A percentile compares a stretch with the other conserved stretches of the same genome.
Evolutionary conservation across 1,284 basidiomycete species (phyloP).

Genomic region (Moesziomyces globuligerus): DNA sequence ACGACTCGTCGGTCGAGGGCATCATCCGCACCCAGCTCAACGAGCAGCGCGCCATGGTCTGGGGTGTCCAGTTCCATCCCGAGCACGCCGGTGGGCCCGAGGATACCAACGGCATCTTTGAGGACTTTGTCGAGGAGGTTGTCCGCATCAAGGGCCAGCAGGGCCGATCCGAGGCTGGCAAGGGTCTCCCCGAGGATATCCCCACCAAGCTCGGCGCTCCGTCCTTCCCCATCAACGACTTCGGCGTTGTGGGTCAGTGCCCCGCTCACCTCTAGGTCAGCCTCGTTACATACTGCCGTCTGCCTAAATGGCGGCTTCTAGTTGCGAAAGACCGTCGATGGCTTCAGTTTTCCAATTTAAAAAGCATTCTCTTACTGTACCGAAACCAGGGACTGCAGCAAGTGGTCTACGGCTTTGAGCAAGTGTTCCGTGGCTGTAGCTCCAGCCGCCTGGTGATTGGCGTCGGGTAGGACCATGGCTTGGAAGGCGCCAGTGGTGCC

Average conservation of each 20-base stretch:
- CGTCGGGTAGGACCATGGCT: constrained; percentile 38
- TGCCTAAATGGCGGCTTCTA: no score
- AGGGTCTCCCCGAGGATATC: constrained; percentile 29
- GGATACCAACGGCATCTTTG: constrained; percentile 65
- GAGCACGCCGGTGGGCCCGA: constrained; percentile 66
- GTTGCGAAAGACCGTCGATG: no score
- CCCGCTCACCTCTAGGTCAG: constrained; percentile 27
- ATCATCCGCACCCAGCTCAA: constrained; percentile 55
- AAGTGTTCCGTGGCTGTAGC: constrained; percentile 35
- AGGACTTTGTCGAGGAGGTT: constrained; percentile 64
- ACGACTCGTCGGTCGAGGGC: constrained; percentile 65
- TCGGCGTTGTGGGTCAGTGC: constrained; percentile 35
- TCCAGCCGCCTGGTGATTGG: constrained; percentile 56
- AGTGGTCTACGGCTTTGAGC: constrained; percentile 26
- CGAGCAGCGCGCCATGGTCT: constrained; percentile 53
- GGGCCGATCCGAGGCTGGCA: constrained; percentile 24
- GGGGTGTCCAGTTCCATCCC: constrained; percentile 67
- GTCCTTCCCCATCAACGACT: constrained; percentile 37
- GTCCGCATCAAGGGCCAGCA: constrained; percentile 53
- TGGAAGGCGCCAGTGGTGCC: constrained; percentile 17
- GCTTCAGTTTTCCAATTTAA: background rate
- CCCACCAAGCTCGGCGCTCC: constrained; percentile 34
- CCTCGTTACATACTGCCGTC: no score
- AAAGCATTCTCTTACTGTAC: background rate
- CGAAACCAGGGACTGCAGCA: constrained; percentile 18